Evolutionary conservation across 1,139 yeast genomes (phyloP), one percentile per base, ranked within the genome.

Genomic region (Nakaseomyces uthaithaninus): DNA sequence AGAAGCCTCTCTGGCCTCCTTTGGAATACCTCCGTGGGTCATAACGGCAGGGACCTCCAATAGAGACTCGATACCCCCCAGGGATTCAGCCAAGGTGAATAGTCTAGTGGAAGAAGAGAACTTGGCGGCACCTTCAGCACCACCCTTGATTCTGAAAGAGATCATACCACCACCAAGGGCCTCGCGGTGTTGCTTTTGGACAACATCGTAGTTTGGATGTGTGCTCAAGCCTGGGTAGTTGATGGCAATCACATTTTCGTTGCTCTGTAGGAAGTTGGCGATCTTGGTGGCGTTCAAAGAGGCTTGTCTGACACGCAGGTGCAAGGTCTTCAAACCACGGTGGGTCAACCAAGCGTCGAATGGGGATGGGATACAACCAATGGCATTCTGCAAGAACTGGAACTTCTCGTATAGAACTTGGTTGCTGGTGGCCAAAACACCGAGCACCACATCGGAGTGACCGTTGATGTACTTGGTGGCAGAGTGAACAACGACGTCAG

Each of bases 1-100:
- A 44, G 80, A 74, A 39, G 77, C 73, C 64, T 82, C 93, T 66
- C 95, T 78, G 57, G 77, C 80, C 42, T 69, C 85, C 63, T 73
- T 72, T 57, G 94, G 89, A 63, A 86, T 84, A 60, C 94, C 94
- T 43, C 93, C 93, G 57, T 85, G 95, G 53, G 95, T 85, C 94
- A 85, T 85, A 42, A 80, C 77, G 43, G 95, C 94, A 40, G 95
- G 95, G 39, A 85, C 91, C 66, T 85, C 94, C 50, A 83, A 68
- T 60, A 85, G 72, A 18, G 91, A 80, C 67, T 86, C 95, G 52
- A 85, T 80, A 54, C 95, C 95, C 53, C 95, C 95, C 45, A 85
- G 74, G 25, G 94, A 83, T 67, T 85, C 94, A 46, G 95, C 95
- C 57, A 85, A 72, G 19, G 93, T 80, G 70, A 85, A 85, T 49